Percentiles rank a stretch among this genome's conserved stretches.
Conservation (phyloP, 306 rosid species). For the Inga leiocalycina region DNA sequence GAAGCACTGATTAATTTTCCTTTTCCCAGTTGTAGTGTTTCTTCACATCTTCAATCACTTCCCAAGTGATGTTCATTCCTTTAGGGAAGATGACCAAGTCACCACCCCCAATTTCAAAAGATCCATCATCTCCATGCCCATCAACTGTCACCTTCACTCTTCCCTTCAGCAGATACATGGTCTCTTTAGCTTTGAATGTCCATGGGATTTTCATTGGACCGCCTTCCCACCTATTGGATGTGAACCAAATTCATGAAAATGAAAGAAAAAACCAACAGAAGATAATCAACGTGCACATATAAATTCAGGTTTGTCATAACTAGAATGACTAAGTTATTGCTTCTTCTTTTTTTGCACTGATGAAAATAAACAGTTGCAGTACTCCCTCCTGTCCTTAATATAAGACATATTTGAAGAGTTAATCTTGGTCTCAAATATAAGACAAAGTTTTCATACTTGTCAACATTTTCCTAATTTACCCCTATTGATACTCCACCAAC, state of each 20-base stretch:
- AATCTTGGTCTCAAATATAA: too few species aligned
- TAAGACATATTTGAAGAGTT: too few species aligned
- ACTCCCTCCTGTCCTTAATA: too few species aligned
- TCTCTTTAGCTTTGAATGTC: slow-evolving; percentile 46
- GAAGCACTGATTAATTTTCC: neutral
- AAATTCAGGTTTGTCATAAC: neutral
- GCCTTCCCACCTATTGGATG: slow-evolving; percentile 46
- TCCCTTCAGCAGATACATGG: slow-evolving; percentile 58
- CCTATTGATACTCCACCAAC: too few species aligned
- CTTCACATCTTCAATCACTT: slow-evolving; percentile 52
- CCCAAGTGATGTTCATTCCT: slow-evolving; percentile 68
- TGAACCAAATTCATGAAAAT: neutral
- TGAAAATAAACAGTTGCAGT: neutral
- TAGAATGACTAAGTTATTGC: neutral
- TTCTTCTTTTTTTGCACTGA: neutral
- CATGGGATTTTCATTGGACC: slow-evolving; percentile 57
- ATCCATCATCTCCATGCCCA: slow-evolving; percentile 36
- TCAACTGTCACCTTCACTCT: slow-evolving; percentile 56
- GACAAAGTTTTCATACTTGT: too few species aligned
- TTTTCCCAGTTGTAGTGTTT: slow-evolving; percentile 55
- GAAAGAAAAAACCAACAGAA: neutral
- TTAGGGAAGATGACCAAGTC: slow-evolving; percentile 59
- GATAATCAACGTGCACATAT: neutral
- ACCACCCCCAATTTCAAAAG: slow-evolving; percentile 60
- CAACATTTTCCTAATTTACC: too few species aligned